Conservation (phyloP, 108 stramenopile genomes). For the Cyclotella choctawhatcheeana region DNA sequence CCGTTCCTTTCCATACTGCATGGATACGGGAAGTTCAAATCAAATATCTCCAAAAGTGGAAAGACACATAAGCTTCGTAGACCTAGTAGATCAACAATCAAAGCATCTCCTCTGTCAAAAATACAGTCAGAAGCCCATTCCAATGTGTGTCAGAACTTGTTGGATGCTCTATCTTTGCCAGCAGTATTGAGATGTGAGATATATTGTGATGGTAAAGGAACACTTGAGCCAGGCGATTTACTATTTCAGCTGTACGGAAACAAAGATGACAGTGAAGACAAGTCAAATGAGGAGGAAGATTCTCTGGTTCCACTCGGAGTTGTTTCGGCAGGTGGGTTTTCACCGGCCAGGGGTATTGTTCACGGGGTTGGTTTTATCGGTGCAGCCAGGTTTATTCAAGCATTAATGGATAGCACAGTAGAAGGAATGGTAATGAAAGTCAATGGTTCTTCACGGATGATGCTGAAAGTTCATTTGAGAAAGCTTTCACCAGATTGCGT, state of each 20-base stretch:
- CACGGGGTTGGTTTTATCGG: slow-evolving; percentile 78
- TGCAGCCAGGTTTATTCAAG: slow-evolving; percentile 58
- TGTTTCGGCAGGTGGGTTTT: slow-evolving; percentile 66
- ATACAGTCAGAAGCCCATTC: slow-evolving; percentile 37
- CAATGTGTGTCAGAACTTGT: slow-evolving; percentile 43
- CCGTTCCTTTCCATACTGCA: slow-evolving; percentile 64
- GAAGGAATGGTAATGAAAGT: slow-evolving; percentile 43
- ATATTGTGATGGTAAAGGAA: slow-evolving; percentile 60
- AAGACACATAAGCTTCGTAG: slow-evolving; percentile 26
- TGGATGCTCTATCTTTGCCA: slow-evolving; percentile 68
- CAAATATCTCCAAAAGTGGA: background rate
- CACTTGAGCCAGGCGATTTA: slow-evolving; percentile 50
- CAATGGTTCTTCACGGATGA: slow-evolving; percentile 12
- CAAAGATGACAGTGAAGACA: slow-evolving; percentile 1
- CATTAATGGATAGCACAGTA: slow-evolving; percentile 28
- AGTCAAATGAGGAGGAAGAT: background rate
- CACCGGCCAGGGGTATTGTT: slow-evolving; percentile 58
- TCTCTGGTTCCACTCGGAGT: slow-evolving; percentile 49
- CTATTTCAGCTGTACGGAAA: slow-evolving; percentile 19
- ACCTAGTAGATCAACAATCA: slow-evolving; percentile 34
- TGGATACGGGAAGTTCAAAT: slow-evolving; percentile 40
- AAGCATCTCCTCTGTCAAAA: slow-evolving; percentile 52
- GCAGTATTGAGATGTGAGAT: slow-evolving; percentile 72
- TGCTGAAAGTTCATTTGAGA: slow-evolving; percentile 21
- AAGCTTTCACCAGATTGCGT: slow-evolving; percentile 4